Base-by-base conservation (phyloP, 2,329 filamentous ascomycete genomes). In the Hymenoscyphus occultus region DNA sequence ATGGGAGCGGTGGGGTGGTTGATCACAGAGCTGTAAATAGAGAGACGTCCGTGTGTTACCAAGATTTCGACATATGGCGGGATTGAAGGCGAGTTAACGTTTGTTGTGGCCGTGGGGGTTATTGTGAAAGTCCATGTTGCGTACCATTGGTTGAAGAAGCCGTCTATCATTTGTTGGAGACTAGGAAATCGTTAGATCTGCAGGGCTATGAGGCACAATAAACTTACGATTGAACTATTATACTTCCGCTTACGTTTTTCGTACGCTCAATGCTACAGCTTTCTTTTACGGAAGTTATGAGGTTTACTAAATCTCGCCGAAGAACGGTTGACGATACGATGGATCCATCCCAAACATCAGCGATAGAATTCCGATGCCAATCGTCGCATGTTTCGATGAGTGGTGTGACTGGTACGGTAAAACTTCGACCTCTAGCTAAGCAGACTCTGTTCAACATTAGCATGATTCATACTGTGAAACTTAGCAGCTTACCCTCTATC, bases 1-100 rank as follows among this genome's bases (percentile, higher is more conserved):
- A 86, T 78, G 0, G 89, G 87, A 0, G 89, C 89, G 0, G 87
- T 90, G 1, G 87, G 87, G 67, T 91, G 88, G 69, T 92, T 92
- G 72, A 92, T 89, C 12, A 92, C 88, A 65, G 86, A 87, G 63
- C 86, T 86, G 74, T 92, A 91, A 14, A 89, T 89, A n/a, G 89
- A 91, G 1, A 92, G 79, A 32, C 88, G 84, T 1, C 89, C 91
- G 69, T 92, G 89, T 0, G 85, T 89, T 48, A 90, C 86, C 2
- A 92, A 80, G 61, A 92, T 91, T 65, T 92, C 89, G 32, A 92
- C 89, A 67, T 92, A 92, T 0, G 89, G 88, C 0, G 89, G 89
- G 0, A 92, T 81, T 1, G 80, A 80, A 16, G 39, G 32, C 19
- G 67, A 32, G 28, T n/a, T n/a, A n/a, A n/a, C n/a, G n/a, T 32